These are phyloP conservation scores for Xylaria cubensis DNA, from an alignment of 495 filamentous ascomycete genomes.

Conservation along the genomic window DNA sequence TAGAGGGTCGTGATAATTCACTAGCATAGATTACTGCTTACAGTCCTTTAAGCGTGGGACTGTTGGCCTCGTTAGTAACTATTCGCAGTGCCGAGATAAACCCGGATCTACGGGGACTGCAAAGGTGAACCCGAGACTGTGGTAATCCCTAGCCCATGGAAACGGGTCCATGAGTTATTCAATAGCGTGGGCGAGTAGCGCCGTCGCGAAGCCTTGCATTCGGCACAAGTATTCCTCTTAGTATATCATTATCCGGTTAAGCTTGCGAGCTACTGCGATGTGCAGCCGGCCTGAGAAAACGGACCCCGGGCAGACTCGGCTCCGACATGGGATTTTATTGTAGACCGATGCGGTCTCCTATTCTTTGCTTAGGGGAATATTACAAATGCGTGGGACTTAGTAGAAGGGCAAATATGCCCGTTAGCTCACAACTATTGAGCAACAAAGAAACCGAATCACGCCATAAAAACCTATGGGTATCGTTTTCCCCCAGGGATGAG, in stretches of 20 bases:
- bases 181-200: slow-evolving; percentile 13
- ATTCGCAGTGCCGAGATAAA: not conserved
- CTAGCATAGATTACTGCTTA: slow-evolving; percentile 2
- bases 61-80: not conserved
- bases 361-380: not conserved
- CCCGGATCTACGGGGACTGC: not conserved
- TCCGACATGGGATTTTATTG: not conserved
- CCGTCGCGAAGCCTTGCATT: not conserved
- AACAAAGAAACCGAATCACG: not conserved
- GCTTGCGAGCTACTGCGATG: not conserved
- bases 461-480: slow-evolving; percentile 17
- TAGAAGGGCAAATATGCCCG: slow-evolving; percentile 8
- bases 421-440: slow-evolving; percentile 2
- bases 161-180: not conserved
- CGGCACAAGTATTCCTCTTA: not conserved
- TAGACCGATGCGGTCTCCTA: not conserved
- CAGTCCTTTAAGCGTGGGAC: not conserved
- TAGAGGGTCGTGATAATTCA: not conserved
- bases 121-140: slow-evolving; percentile 10
- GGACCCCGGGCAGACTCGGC: too few relatives aligned
- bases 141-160: slow-evolving; percentile 1
- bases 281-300: not conserved
- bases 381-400: not conserved
- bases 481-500: not conserved
- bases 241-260: not conserved